Evolutionary conservation across 2,329 filamentous ascomycete genomes (phyloP).

Genomic region (Calonectria pauciramosa): DNA sequence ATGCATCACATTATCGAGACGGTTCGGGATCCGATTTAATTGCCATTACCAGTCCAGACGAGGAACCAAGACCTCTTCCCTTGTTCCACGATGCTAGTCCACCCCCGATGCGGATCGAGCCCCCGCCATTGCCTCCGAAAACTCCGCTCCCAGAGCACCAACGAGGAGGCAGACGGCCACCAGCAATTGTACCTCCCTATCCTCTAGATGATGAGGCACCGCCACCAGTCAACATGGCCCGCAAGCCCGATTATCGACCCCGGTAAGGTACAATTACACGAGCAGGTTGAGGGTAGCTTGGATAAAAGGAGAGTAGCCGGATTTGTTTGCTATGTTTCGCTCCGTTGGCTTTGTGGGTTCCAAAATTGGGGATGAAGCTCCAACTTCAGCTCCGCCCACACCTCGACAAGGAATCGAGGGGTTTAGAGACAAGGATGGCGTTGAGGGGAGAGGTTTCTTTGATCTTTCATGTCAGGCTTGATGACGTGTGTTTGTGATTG

Average conservation of each 20-base stretch:
- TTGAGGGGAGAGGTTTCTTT: constrained; percentile 12
- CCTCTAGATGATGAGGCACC: constrained; percentile 85
- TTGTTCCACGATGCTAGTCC: constrained; percentile 51
- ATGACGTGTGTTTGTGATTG: not conserved
- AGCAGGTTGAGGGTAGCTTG: not conserved
- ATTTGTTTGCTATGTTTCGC: not conserved
- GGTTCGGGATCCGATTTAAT: constrained; percentile 78
- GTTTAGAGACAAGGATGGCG: constrained; percentile 21
- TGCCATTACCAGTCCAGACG: constrained; percentile 71
- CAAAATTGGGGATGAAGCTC: constrained; percentile 3
- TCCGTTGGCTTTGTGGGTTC: not conserved
- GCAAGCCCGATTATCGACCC: constrained; percentile 81
- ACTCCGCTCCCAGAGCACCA: constrained; percentile 75
- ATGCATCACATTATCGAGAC: constrained; percentile 70
- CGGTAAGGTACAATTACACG: constrained; percentile 44
- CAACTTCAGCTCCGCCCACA: not conserved
- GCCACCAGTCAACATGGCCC: constrained; percentile 85
- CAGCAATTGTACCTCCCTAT: constrained; percentile 74
- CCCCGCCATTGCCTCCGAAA: constrained; percentile 83
- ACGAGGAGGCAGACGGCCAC: constrained; percentile 48
- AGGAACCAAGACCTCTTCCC: constrained; percentile 61
- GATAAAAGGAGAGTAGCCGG: no score
- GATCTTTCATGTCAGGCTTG: constrained; percentile 7
- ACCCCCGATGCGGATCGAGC: constrained; percentile 61
- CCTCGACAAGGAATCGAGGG: not conserved